Conservation (phyloP, 1,284 basidiomycete genomes). For the Malassezia yamatoensis region DNA sequence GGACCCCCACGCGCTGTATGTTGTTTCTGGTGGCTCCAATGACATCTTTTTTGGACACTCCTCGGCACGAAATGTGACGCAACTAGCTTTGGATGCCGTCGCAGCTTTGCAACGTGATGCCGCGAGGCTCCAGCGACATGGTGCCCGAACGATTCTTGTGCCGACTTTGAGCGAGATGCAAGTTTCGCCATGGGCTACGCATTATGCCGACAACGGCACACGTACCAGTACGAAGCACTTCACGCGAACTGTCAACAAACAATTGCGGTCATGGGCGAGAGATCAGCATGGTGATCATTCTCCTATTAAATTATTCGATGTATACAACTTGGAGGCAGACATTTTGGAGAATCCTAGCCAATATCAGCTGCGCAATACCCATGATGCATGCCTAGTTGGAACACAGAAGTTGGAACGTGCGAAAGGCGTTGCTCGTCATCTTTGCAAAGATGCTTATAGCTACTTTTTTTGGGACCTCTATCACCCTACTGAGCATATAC, state of each 20-base stretch:
- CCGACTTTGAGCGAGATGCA: slow-evolving; percentile 1
- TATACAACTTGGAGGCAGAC: neutral
- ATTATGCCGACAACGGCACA: neutral
- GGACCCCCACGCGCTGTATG: slow-evolving; percentile 13
- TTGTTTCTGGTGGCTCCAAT: slow-evolving; percentile 20
- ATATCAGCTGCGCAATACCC: neutral
- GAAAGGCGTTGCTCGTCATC: slow-evolving; percentile 5
- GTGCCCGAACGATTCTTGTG: slow-evolving; percentile 10
- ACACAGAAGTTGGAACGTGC: slow-evolving; percentile 12
- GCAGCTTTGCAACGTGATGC: neutral
- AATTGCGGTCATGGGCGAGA: neutral
- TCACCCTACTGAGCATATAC: slow-evolving; percentile 19
- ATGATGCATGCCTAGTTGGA: slow-evolving; percentile 19
- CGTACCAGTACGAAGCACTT: neutral
- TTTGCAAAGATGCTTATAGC: slow-evolving; percentile 16
- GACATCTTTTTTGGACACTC: slow-evolving; percentile 15
- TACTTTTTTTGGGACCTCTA: slow-evolving; percentile 24
- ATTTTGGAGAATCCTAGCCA: neutral
- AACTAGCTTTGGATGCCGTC: neutral
- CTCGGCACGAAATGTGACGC: neutral
- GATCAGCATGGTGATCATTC: neutral
- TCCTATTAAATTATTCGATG: slow-evolving; percentile 2
- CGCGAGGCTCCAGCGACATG: slow-evolving; percentile 6
- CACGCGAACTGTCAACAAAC: neutral
- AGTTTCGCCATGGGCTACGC: neutral